Evolutionary conservation across 23 red algal genomes (phyloP), one percentile per base, ranked within the genome.

Genomic region (Agarophyton chilense): DNA sequence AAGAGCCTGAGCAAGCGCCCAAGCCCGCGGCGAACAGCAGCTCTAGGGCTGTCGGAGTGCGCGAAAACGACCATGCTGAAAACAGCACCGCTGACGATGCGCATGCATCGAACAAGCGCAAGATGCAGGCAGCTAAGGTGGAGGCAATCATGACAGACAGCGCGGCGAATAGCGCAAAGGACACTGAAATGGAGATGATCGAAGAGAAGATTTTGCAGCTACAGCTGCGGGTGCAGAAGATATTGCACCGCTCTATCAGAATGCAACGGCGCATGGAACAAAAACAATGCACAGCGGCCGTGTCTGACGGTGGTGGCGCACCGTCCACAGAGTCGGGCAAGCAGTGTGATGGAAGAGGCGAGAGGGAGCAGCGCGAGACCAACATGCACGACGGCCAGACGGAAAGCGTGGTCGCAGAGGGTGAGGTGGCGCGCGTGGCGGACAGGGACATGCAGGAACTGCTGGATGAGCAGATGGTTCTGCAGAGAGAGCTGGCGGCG

Each of bases 201-300:
- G 62, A 87, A 44, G 82, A 87, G 65, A 52, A 75, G 67, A 87
- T 65, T 31, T 56, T 87, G 65, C 64, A 57, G 67, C 51, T 87
- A 44, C 82, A 87, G 49, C 62, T 87, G 26, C 42, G 34, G 7
- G 49, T 87, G 42, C 82, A 87, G 65, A 87, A 66, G 64, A 52
- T 87, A 18, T 9, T 87, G 17, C 82, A 87, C 65, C 28, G 82
- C 7, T 66, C 82, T 7, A 87, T 87, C 45, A 34, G 54, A 44
- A 56, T 87, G 82, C 54, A 87, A 36, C 61, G 66, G 46, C 63
- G 67, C 16, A 31, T 87, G 43, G 64, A 87, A 32, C 82, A 87
- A 64, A 32, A 47, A 50, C 62, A 87, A 44, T 49, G 55, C 54
- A 12, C 36, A 19, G 79, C 32, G 79, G 32, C 41, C 24, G 79